phyloP scores from a whole-genome alignment of 305 asterid species.

The Solanum chacoense region DNA sequence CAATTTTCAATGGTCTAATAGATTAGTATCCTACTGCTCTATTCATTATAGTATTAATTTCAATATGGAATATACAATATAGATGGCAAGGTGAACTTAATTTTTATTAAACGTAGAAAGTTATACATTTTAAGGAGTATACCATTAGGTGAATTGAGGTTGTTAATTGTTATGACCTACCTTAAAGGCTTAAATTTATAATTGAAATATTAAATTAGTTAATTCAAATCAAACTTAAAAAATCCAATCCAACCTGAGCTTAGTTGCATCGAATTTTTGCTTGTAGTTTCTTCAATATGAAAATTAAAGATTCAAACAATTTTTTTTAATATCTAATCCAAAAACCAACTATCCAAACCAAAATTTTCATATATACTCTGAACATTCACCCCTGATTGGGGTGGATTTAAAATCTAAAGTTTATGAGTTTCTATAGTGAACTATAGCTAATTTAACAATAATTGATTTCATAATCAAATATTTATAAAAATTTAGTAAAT shows the following conservation, averaged over 20 bases:
- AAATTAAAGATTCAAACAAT: not conserved
- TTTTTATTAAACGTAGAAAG: not conserved
- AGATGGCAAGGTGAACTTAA: not conserved
- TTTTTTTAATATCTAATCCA: not conserved
- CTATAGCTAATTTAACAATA: not conserved
- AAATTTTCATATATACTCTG: not conserved
- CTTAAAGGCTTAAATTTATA: not conserved
- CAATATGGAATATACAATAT: not conserved
- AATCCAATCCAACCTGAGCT: not conserved
- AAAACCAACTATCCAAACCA: not conserved
- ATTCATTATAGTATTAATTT: not conserved
- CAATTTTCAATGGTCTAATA: not conserved
- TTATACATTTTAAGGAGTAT: not conserved
- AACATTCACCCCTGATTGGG: not conserved
- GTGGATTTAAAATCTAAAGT: not conserved
- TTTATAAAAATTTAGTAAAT: not conserved
- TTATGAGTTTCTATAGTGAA: not conserved
- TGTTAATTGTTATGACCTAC: not conserved
- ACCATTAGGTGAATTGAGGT: not conserved
- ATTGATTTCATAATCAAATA: not conserved
- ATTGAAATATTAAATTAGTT: not conserved
- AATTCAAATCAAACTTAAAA: not conserved
- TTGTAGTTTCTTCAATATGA: not conserved
- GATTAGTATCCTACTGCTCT: not conserved
- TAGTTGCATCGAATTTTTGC: not conserved